These are phyloP conservation scores for Hippophae tibetana DNA, from an alignment of 306 rosid species.

Conservation along the genomic window DNA sequence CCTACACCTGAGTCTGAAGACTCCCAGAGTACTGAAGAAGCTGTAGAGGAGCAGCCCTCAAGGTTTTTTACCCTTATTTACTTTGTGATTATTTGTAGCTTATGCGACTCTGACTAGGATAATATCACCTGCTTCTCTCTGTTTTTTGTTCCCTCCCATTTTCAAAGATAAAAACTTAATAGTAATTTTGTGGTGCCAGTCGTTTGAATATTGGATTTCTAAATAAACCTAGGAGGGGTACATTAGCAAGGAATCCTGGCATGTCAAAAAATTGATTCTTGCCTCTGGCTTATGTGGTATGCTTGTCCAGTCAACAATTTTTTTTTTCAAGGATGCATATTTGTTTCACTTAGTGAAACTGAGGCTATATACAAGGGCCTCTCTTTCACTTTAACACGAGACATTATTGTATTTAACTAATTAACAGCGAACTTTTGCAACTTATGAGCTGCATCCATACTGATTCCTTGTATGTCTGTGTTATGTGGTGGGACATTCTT, in stretches of 20 bases:
- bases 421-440: too few species aligned
- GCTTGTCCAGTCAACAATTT: background rate
- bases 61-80: constrained; percentile 43
- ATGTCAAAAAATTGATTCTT: constrained; percentile 2
- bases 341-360: background rate
- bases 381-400: too few species aligned
- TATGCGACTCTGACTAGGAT: background rate
- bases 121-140: too few species aligned
- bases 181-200: background rate
- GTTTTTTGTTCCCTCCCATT: too few species aligned
- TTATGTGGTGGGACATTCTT: too few species aligned
- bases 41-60: constrained; percentile 47
- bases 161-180: background rate
- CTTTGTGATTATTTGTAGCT: background rate
- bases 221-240: background rate
- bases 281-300: constrained; percentile 1
- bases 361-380: too few species aligned
- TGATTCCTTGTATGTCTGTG: too few species aligned
- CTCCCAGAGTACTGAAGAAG: constrained; percentile 62
- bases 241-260: background rate
- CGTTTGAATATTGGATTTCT: background rate
- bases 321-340: background rate
- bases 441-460: too few species aligned
- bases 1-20: constrained; percentile 61
- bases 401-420: too few species aligned